Evolutionary conservation across 108 stramenopile genomes (phyloP), one percentile per base, ranked within the genome.

Genomic region (Fragilariopsis cylindrus): DNA sequence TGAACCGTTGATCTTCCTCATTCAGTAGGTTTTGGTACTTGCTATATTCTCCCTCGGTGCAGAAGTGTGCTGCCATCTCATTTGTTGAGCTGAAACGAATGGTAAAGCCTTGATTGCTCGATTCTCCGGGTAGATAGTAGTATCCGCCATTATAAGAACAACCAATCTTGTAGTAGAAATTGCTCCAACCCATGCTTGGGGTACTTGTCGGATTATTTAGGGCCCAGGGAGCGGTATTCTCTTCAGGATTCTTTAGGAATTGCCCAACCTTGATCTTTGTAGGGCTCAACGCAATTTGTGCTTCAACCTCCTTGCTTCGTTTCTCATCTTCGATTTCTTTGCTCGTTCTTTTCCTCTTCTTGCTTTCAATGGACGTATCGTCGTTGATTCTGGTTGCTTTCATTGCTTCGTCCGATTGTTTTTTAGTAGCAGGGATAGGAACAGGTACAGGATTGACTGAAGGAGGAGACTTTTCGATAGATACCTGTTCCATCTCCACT

Each of bases 181-280:
- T 66, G 48, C 5, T 4, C 65, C 65, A 46, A 43, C 48, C 65
- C 30, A 15, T 21, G 4, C 18, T 48, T 45, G 44, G 15, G 49
- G 19, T 18, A 30, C 49, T 8, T 16, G 46, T 39, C 16, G 49
- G 49, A 21, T 68, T 30, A 30, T 30, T 19, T 4, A 52, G 3
- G 16, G 49, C 66, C 74, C 74, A 75, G 13, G 74, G 74, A n/a
- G 74, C 74, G 16, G 55, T 16, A 30, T 67, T 72, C 3, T 60
- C 57, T 4, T 57, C 12, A 4, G 60, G 56, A 57, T 68, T 54
- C 21, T 40, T 46, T 48, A 52, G 64, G 65, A 68, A 64, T 30
- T 48, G 19, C 21, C 62, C 62, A 48, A 68, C 49, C 49, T 49
- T 68, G 13, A 68, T 68, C 49, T 68, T 49, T 47, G 48, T 41